Conservation (phyloP, 2,329 filamentous ascomycete genomes). For the Stemphylium lycopersici region DNA sequence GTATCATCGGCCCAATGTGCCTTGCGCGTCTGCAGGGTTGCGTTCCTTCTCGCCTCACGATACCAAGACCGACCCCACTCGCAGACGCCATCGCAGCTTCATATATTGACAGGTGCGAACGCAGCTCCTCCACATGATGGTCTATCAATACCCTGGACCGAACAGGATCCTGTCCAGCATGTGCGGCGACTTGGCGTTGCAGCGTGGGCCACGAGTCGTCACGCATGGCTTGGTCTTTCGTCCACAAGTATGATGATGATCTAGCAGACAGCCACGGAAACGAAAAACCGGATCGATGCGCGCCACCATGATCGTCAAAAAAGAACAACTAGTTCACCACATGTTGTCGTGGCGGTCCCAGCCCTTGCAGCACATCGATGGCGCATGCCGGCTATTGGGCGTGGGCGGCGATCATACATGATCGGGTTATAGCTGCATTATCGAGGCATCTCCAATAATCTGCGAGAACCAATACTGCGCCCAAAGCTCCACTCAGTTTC, state of each 20-base stretch:
- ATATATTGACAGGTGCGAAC: slow-evolving; percentile 11
- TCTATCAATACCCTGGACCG: slow-evolving; percentile 8
- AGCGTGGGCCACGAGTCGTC: slow-evolving; percentile 11
- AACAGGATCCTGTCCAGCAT: slow-evolving; percentile 8
- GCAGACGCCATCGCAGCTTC: slow-evolving; percentile 21
- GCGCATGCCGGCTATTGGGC: slow-evolving; percentile 14
- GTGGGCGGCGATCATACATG: slow-evolving; percentile 24
- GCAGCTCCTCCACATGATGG: not conserved
- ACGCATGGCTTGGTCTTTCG: not conserved
- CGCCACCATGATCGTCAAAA: slow-evolving; percentile 11
- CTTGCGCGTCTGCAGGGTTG: slow-evolving; percentile 10
- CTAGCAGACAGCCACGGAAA: slow-evolving; percentile 14
- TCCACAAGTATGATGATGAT: not conserved
- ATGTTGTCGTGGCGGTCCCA: slow-evolving; percentile 10
- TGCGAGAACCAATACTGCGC: slow-evolving; percentile 5
- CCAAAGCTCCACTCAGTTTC: slow-evolving; percentile 1
- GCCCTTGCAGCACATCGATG: slow-evolving; percentile 18
- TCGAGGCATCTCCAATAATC: not conserved
- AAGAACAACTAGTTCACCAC: slow-evolving; percentile 12
- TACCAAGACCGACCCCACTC: slow-evolving; percentile 6
- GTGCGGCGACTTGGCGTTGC: slow-evolving; percentile 7
- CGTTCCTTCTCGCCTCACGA: slow-evolving; percentile 24
- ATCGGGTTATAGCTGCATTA: slow-evolving; percentile 20
- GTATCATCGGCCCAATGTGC: slow-evolving; percentile 11
- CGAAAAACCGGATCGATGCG: slow-evolving; percentile 15